Conservation (phyloP, 2,329 filamentous ascomycete genomes). For the Penicillium sp. region DNA sequence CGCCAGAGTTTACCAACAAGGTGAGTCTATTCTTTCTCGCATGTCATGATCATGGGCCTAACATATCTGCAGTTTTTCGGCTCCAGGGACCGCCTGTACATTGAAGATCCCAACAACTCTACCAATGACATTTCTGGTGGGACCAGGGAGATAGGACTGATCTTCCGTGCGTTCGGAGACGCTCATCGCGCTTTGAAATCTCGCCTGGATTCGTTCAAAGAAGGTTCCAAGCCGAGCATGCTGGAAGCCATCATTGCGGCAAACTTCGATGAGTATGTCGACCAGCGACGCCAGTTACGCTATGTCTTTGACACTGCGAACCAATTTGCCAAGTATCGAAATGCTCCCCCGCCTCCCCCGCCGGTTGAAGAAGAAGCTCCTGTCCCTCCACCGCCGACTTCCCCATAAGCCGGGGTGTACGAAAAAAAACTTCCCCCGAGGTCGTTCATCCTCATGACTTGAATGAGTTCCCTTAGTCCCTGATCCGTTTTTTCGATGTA, state of each 20-base stretch:
- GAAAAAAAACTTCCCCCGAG: background rate
- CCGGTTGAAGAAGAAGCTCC: conserved; percentile 14
- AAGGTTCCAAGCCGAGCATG: conserved; percentile 53
- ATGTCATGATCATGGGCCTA: conserved; percentile 6
- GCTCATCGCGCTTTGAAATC: conserved; percentile 61
- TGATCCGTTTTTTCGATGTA: background rate
- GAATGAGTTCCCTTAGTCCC: background rate
- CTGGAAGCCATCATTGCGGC: conserved; percentile 72
- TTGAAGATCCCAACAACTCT: conserved; percentile 86
- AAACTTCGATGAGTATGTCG: conserved; percentile 73
- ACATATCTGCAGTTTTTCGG: conserved; percentile 45
- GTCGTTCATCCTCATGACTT: background rate
- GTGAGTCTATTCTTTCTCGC: conserved; percentile 41
- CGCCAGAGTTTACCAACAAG: conserved; percentile 76
- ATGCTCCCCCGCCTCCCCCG: conserved; percentile 17
- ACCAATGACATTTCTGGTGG: conserved; percentile 90
- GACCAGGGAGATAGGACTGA: conserved; percentile 67
- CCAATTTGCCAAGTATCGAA: conserved; percentile 35
- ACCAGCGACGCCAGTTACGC: conserved; percentile 66
- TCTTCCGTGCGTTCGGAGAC: conserved; percentile 69
- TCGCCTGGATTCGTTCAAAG: conserved; percentile 52
- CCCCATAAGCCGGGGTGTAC: background rate
- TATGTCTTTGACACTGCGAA: conserved; percentile 50
- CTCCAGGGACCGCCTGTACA: conserved; percentile 70
- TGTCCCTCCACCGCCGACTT: conserved; percentile 15